Percentiles rank a stretch among this genome's conserved stretches.
phyloP scores from a whole-genome alignment of 2,329 filamentous ascomycete genomes.

The Talaromyces atroroseus region DNA sequence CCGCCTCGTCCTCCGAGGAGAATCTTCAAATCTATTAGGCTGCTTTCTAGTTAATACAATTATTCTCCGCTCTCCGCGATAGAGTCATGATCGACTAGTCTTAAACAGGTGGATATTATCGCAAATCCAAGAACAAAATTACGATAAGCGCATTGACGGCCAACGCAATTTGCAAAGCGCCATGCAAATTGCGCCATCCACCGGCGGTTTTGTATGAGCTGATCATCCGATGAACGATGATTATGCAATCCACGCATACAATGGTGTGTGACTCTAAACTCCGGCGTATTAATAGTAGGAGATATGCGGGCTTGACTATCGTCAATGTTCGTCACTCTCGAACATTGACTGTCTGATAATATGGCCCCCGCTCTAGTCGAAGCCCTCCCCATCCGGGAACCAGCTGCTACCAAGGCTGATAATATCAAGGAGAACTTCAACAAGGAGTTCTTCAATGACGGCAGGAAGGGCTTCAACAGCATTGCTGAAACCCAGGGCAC shows the following conservation, averaged over 20 bases:
- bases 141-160: background rate
- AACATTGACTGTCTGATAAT: background rate
- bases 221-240: background rate
- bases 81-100: background rate
- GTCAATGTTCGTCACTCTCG: too few species aligned
- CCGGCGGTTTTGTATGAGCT: background rate
- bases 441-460: constrained; percentile 32
- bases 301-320: too few species aligned
- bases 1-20: too few species aligned
- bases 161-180: background rate
- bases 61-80: background rate
- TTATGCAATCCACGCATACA: background rate
- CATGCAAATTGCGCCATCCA: background rate
- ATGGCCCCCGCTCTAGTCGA: constrained; percentile 33
- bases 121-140: background rate
- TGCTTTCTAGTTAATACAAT: background rate
- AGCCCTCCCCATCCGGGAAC: constrained; percentile 23
- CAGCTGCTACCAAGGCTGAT: constrained; percentile 20
- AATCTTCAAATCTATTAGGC: background rate
- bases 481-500: constrained; percentile 52
- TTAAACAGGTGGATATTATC: background rate
- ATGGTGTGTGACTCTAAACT: background rate
- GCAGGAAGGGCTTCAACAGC: constrained; percentile 33
- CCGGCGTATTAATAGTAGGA: background rate
- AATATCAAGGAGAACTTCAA: constrained; percentile 30